These are phyloP conservation scores for Triticum timopheevii DNA, from an alignment of 176 grass and related monocot genomes.

Conservation along the genomic window DNA sequence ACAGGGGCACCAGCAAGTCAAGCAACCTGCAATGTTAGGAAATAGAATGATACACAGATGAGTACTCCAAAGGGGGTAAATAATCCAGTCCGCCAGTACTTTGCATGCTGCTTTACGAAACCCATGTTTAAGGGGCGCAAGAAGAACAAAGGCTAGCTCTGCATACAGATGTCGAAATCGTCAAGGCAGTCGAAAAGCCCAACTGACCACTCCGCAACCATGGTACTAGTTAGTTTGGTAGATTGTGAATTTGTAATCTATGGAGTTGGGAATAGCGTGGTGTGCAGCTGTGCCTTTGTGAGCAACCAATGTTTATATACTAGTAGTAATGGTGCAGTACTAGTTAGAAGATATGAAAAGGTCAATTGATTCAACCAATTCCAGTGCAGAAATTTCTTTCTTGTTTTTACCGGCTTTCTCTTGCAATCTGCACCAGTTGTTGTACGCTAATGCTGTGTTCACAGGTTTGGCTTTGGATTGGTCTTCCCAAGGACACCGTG, in stretches of 20 bases:
- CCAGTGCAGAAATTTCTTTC: neutral
- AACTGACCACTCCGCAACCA: constrained; percentile 47
- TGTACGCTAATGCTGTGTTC: neutral
- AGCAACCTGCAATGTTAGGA: constrained; percentile 31
- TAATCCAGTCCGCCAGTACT: too few species aligned
- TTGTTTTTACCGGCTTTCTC: neutral
- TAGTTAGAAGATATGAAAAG: neutral
- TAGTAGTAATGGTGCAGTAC: neutral
- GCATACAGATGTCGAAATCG: constrained; percentile 43
- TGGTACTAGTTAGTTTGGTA: neutral
- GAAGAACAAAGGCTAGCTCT: neutral
- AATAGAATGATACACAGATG: neutral
- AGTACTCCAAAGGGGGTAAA: too few species aligned
- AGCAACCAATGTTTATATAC: neutral
- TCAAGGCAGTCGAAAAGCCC: constrained; percentile 44
- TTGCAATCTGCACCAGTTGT: neutral
- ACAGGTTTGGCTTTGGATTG: constrained; percentile 7
- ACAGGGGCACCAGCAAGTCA: constrained; percentile 74
- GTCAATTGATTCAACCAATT: neutral
- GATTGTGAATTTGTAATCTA: neutral
- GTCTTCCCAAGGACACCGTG: neutral
- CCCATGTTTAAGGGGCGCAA: neutral
- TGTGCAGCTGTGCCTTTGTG: neutral
- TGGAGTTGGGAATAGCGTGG: neutral
- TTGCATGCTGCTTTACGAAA: neutral